A percentile compares a stretch with the other conserved stretches of the same genome.
These are phyloP conservation scores for Ascochyta lentis DNA, from an alignment of 2,329 filamentous ascomycete species.

Conservation along the genomic window DNA sequence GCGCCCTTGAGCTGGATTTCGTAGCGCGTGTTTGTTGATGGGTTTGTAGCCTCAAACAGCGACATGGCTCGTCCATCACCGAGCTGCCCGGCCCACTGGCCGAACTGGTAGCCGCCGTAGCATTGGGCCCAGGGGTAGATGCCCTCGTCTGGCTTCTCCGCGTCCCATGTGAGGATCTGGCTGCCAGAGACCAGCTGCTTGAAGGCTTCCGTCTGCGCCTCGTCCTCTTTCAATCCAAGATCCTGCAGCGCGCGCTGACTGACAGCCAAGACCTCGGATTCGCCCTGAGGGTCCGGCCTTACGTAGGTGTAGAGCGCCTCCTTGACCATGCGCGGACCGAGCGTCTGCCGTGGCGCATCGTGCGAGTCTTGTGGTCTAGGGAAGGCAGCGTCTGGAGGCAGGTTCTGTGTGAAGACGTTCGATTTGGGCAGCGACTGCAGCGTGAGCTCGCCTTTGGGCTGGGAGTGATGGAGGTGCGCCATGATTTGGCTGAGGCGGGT, in stretches of 20 bases:
- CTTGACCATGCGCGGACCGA: constrained; percentile 83
- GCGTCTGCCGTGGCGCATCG: constrained; percentile 75
- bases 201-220: constrained; percentile 77
- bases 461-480: constrained; percentile 50
- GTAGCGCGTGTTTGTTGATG: constrained; percentile 73
- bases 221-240: constrained; percentile 74
- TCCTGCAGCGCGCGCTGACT: constrained; percentile 80
- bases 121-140: constrained; percentile 98
- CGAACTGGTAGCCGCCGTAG: constrained; percentile 78
- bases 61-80: constrained; percentile 95
- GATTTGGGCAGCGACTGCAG: constrained; percentile 66
- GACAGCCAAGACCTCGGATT: constrained; percentile 80
- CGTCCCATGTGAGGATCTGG: constrained; percentile 78
- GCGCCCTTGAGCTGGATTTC: constrained; percentile 96
- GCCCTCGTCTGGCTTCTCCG: constrained; percentile 58
- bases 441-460: constrained; percentile 35
- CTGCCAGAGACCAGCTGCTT: constrained; percentile 81
- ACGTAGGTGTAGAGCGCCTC: constrained; percentile 90
- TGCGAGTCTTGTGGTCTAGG: constrained; percentile 84
- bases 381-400: constrained; percentile 79
- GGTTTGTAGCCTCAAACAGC: constrained; percentile 86
- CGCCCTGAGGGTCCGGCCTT: constrained; percentile 73
- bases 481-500: constrained; percentile 54
- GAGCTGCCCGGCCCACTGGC: constrained; percentile 93
- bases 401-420: constrained; percentile 67